Base-by-base conservation (phyloP, 371 early-diverging fungal genomes). In the Syncephalastrum contaminatum region DNA sequence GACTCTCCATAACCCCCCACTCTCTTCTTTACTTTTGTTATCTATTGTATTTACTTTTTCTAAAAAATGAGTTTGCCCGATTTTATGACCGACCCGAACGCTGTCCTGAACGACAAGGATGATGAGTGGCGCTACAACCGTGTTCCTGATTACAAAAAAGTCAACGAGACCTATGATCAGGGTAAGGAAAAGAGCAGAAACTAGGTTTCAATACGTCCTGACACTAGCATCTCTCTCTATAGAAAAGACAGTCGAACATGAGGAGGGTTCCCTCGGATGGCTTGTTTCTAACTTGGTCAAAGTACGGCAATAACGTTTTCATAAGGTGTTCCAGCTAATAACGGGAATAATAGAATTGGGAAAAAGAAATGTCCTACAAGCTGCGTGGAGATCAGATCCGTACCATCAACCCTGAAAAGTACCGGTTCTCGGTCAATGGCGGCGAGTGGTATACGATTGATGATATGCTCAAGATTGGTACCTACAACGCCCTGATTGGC, bases 401-500 rank as follows among this genome's bases (percentile, higher is more conserved):
- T 56, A 80, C 80, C 25, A 80, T 80, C 49, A 62, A 75, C 48
- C 62, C 50, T 21, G 47, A 56, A 16, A 75, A 75, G 53, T 80
- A 80, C 58, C 64, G 69, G 24, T 80, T 80, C 54, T 72, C 72
- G n/a, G 71, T 70, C 43, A 80, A 80, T 43, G 80, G 80, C 7
- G 51, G 54, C 22, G 47, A 64, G 27, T 70, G 73, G 66, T 57
- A 75, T 36, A 69, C 56, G 1, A 58, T 66, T 18, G 80, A 80
- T 15, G 75, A 77, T 12, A 80, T 80, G 80, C 71, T 80, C 43
- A 30, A 75, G 76, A 64, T 80, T 43, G 80, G 80, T 49, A 80
- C 80, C n/a, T 80, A 80, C 58, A 80, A 80, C 53, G 80, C 80
- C 41, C 66, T 80, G n/a, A 70, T 80, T 52, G 80, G 80, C 56